These are phyloP conservation scores for Talaromyces sp. DNA, from an alignment of 2,329 filamentous ascomycete species.

Conservation along the genomic window DNA sequence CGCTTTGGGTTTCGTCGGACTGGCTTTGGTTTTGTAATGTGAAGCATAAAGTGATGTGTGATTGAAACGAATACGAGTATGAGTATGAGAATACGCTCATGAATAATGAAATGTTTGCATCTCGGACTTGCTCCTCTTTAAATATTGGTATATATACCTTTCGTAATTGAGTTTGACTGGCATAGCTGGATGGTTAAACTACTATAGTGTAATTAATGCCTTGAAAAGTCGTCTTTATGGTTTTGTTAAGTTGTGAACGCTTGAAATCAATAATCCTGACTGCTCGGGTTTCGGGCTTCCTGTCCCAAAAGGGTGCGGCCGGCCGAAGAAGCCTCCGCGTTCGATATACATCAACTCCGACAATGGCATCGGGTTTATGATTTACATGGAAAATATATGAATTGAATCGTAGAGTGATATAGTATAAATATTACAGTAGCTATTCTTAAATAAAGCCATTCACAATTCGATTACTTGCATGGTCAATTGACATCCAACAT, in stretches of 20 bases:
- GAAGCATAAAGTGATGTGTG: not conserved
- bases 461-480: not conserved
- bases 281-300: not conserved
- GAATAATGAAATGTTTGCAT: not conserved
- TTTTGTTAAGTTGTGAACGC: not conserved
- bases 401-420: not conserved
- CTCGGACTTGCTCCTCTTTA: not conserved
- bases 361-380: not conserved
- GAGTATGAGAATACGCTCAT: not conserved
- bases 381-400: not conserved
- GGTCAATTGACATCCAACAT: not conserved
- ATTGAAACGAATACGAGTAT: not conserved
- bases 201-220: not conserved
- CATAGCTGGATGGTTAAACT: not conserved
- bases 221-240: not conserved
- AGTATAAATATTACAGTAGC: not conserved
- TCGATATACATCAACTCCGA: not conserved
- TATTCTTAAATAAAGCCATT: not conserved
- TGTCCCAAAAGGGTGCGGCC: not conserved
- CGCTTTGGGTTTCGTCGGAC: slow-evolving; percentile 10
- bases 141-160: not conserved
- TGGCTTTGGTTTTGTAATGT: slow-evolving; percentile 6
- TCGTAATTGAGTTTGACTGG: not conserved
- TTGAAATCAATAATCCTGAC: not conserved
- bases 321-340: not conserved